These are phyloP conservation scores for Alternaria panax DNA, from an alignment of 2,329 filamentous ascomycete genomes.

Conservation along the genomic window DNA sequence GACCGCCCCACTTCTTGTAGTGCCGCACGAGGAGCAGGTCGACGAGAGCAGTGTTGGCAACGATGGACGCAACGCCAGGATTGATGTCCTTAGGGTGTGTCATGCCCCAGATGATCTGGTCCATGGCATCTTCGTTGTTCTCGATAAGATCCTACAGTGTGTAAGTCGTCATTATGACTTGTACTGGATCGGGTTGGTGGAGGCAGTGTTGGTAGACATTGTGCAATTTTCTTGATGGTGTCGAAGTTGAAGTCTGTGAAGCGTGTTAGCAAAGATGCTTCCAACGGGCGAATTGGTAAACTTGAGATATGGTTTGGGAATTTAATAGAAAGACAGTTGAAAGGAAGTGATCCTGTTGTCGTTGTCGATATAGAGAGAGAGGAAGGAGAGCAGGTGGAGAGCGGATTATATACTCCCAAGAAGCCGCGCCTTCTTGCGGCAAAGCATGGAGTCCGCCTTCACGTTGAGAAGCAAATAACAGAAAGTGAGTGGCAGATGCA, in stretches of 20 bases:
- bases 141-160: neutral
- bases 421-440: neutral
- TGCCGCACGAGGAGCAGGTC: slow-evolving; percentile 18
- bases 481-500: neutral
- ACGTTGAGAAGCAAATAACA: neutral
- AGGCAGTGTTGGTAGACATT: neutral
- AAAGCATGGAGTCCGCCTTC: neutral
- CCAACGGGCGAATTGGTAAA: neutral
- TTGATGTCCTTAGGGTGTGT: slow-evolving; percentile 6
- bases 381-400: neutral
- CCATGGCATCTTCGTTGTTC: neutral
- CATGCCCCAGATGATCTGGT: slow-evolving; percentile 18
- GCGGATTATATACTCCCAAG: neutral
- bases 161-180: neutral
- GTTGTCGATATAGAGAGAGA: neutral
- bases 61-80: slow-evolving; percentile 6
- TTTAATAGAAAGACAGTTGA: neutral
- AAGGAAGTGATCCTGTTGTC: neutral
- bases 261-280: neutral
- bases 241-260: neutral
- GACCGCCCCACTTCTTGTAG: slow-evolving; percentile 20
- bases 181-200: too few species aligned
- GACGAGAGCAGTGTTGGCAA: slow-evolving; percentile 1
- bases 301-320: neutral
- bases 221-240: neutral